Conservation (phyloP, 139 green algal species). For the Monoraphidium neglectum region DNA sequence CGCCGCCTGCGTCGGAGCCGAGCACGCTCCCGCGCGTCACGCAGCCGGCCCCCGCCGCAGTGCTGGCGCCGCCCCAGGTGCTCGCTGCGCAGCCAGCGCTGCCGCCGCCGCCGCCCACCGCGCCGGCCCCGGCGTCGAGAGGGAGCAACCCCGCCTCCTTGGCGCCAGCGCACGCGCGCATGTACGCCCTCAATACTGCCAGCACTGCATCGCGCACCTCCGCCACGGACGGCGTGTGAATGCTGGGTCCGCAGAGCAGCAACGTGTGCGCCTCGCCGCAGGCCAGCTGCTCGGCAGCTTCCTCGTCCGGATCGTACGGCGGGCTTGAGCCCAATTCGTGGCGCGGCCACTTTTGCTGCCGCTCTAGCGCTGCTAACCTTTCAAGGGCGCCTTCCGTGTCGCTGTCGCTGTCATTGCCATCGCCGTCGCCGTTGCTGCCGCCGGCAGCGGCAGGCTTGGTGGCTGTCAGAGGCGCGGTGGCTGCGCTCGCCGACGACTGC, state of each 20-base stretch:
- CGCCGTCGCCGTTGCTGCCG: neutral
- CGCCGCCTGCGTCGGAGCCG: neutral
- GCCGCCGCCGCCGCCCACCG: neutral
- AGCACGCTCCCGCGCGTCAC: neutral
- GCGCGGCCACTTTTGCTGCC: too few relatives aligned
- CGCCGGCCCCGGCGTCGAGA: neutral
- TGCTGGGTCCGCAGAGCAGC: too few relatives aligned
- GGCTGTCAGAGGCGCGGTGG: too few relatives aligned
- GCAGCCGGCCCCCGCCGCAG: neutral
- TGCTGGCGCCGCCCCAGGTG: neutral
- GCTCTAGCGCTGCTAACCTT: too few relatives aligned
- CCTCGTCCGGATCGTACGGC: too few relatives aligned
- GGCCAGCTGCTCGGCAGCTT: too few relatives aligned
- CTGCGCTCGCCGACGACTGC: neutral
- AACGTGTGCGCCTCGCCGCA: too few relatives aligned
- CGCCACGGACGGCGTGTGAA: too few relatives aligned
- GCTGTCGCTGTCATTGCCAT: neutral
- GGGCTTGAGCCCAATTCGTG: too few relatives aligned
- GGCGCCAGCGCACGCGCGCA: neutral
- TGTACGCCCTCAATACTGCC: conserved; percentile 19
- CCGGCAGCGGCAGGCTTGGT: too few relatives aligned
- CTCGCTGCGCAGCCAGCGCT: neutral
- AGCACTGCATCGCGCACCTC: conserved; percentile 9
- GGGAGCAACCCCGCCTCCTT: neutral
- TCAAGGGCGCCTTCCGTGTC: too few relatives aligned